These are phyloP conservation scores for Turritis glabra DNA, from an alignment of 345 rosid genomes.

Conservation along the genomic window DNA sequence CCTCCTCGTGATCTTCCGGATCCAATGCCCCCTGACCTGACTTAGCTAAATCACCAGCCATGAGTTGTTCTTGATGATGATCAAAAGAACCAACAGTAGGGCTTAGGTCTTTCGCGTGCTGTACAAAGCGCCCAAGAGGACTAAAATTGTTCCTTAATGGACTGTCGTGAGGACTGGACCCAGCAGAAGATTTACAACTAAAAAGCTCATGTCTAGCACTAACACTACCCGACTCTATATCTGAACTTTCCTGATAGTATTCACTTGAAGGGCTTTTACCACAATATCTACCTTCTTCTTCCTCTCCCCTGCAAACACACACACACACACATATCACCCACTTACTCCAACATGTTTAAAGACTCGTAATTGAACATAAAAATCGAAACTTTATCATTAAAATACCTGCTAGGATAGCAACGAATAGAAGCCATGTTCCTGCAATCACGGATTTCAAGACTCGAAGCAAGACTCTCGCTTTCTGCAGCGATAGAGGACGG, in stretches of 20 bases:
- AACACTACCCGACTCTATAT: constrained; percentile 80
- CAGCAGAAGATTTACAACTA: constrained; percentile 67
- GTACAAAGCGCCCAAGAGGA: constrained; percentile 79
- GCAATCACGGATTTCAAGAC: constrained; percentile 58
- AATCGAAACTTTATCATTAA: not conserved
- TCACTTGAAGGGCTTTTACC: constrained; percentile 71
- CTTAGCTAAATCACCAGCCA: constrained; percentile 56
- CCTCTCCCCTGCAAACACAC: constrained; percentile 65
- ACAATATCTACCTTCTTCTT: constrained; percentile 63
- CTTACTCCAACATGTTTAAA: constrained; percentile 7
- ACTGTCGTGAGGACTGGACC: constrained; percentile 85
- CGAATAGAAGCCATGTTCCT: constrained; percentile 53
- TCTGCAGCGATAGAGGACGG: constrained; percentile 43
- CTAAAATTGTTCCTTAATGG: constrained; percentile 85
- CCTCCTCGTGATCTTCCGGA: constrained; percentile 47
- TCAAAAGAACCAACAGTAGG: constrained; percentile 55
- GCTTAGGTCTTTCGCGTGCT: constrained; percentile 63
- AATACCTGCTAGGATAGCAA: constrained; percentile 67
- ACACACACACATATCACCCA: not conserved
- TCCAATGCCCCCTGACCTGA: constrained; percentile 50
- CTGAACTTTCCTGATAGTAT: constrained; percentile 60
- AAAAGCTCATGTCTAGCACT: constrained; percentile 75
- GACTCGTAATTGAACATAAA: not conserved
- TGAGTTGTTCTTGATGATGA: constrained; percentile 37
- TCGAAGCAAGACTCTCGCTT: constrained; percentile 46